Percentiles rank a stretch among this genome's conserved stretches.
Evolutionary conservation across 352 stramenopile genomes (phyloP).

Genomic region (Elongisporangium senticosum): DNA sequence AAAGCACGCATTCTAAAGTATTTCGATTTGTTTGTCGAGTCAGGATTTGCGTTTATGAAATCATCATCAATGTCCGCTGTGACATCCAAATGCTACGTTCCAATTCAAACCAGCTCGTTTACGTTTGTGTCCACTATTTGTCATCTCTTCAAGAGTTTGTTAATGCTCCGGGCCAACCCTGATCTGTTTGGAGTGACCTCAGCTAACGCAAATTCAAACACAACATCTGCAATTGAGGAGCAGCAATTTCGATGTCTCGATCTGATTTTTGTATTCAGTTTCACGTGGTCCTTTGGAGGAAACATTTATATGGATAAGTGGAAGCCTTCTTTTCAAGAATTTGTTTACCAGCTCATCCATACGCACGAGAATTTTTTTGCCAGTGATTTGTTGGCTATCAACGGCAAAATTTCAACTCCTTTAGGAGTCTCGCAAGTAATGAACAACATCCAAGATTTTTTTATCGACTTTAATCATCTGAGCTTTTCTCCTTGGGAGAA

Average conservation of each 20-base stretch:
- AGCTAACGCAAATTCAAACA: slow-evolving; percentile 2
- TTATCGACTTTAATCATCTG: slow-evolving; percentile 53
- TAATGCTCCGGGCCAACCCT: slow-evolving; percentile 26
- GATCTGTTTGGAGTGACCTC: slow-evolving; percentile 29
- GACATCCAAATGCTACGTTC: slow-evolving; percentile 8
- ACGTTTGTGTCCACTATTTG: slow-evolving; percentile 46
- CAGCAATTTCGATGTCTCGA: slow-evolving; percentile 54
- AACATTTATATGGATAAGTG: slow-evolving; percentile 40
- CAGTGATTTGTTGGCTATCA: slow-evolving; percentile 39
- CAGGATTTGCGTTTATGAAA: slow-evolving; percentile 42
- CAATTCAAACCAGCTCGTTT: slow-evolving; percentile 42
- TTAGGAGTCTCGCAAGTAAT: slow-evolving; percentile 34
- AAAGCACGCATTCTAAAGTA: slow-evolving; percentile 39
- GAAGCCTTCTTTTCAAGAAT: slow-evolving; percentile 42
- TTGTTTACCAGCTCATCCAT: slow-evolving; percentile 34
- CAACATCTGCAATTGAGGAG: slow-evolving; percentile 26
- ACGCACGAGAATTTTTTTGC: slow-evolving; percentile 45
- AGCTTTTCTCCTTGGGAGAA: slow-evolving; percentile 62
- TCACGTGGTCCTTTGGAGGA: slow-evolving; percentile 66
- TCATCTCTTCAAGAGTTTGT: slow-evolving; percentile 51
- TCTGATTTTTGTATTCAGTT: slow-evolving; percentile 64
- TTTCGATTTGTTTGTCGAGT: slow-evolving; percentile 61
- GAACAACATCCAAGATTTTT: slow-evolving; percentile 63
- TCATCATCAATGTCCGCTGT: slow-evolving; percentile 4
- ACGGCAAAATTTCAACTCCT: slow-evolving; percentile 43